A percentile compares a stretch with the other conserved stretches of the same genome.
Conservation (phyloP, 225 moss, liverwort and hornwort species). For the Antitrichia curtipendula region DNA sequence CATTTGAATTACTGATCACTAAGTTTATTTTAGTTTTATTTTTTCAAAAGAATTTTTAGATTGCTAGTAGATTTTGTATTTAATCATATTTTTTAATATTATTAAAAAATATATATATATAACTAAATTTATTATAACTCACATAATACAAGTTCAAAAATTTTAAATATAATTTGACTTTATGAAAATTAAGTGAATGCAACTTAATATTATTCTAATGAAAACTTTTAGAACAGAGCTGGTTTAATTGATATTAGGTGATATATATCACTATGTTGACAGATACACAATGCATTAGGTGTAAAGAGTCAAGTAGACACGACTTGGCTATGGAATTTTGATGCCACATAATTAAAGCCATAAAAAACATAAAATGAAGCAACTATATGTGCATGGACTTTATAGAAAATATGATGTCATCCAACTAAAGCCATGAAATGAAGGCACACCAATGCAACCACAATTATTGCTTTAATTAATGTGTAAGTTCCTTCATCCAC, state of each 20-base stretch:
- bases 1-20: not conserved
- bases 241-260: not conserved
- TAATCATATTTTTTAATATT: not conserved
- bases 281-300: rapidly evolving
- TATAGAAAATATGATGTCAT: not conserved
- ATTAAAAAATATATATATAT: rapidly evolving
- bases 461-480: not conserved
- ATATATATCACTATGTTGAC: not conserved
- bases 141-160: not conserved
- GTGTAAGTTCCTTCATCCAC: rapidly evolving
- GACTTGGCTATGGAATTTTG: rapidly evolving
- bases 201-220: not conserved
- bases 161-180: not conserved
- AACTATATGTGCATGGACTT: not conserved
- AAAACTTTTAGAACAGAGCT: no score
- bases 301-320: not conserved
- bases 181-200: not conserved
- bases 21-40: not conserved
- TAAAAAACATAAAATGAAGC: not conserved
- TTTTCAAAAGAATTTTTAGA: not conserved
- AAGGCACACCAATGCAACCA: not conserved
- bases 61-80: no score
- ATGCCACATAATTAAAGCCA: rapidly evolving
- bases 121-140: no score
- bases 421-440: not conserved